Percentiles rank a stretch among this genome's conserved stretches.
Conservation (phyloP, 331 rosid genomes). For the Spiraea crenata region DNA sequence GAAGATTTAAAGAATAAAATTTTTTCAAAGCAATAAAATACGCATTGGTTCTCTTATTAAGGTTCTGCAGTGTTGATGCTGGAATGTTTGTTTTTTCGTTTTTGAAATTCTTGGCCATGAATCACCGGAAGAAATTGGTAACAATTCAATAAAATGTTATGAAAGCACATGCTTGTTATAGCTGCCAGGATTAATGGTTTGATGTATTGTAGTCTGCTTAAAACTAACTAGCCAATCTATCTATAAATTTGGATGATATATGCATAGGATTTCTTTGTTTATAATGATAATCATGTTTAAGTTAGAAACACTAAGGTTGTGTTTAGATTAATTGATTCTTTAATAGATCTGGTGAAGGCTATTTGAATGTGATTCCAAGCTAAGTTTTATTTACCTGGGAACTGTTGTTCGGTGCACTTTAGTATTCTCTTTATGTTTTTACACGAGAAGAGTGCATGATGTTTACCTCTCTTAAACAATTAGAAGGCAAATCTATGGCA, state of each 20-base stretch:
- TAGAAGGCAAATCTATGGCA: background rate
- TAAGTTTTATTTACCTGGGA: background rate
- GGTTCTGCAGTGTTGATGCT: background rate
- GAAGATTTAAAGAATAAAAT: conserved; percentile 44
- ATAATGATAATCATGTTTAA: background rate
- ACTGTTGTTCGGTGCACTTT: no score
- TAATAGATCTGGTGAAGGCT: background rate
- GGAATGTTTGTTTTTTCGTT: background rate
- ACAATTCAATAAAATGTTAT: background rate
- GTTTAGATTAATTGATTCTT: background rate
- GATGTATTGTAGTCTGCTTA: no score
- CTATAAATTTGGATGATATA: background rate
- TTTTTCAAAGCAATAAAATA: conserved; percentile 25
- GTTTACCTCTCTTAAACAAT: background rate
- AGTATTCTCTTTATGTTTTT: no score
- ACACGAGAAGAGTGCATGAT: no score
- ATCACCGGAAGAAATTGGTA: background rate
- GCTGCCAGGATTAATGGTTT: background rate
- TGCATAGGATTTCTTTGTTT: background rate
- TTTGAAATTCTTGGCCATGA: background rate
- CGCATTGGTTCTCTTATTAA: conserved; percentile 2
- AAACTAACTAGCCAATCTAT: no score
- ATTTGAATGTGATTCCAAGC: background rate
- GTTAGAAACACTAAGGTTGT: background rate
- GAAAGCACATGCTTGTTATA: background rate